Base-by-base conservation (phyloP, 176 grass and related monocot species). In the Oryza glumipatula region DNA sequence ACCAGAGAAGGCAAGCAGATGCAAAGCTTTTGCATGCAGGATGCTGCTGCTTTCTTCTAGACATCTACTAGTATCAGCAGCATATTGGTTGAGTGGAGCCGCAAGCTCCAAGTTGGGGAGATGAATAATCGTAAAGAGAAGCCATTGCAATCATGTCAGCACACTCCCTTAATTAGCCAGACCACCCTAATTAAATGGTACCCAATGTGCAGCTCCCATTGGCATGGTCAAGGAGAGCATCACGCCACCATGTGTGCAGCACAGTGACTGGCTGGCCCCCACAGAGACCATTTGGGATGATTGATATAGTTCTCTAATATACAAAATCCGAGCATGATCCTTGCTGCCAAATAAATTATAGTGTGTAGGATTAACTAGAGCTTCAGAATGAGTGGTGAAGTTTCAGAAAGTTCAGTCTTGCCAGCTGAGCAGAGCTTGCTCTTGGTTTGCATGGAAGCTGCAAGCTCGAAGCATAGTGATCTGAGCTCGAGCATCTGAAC, bases 161-260 rank as follows among this genome's bases (percentile, higher is more conserved):
- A 41, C 79, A 5, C 21, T 2, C 36, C 22, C 6, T 43, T 68
- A 58, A 48, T n/a, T 39, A 30, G 14, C 71, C 19, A 19, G 1
- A 16, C 43, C 17, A 33, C 44, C 49, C 32, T 51, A n/a, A 80
- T 17, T 17, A n/a, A 22, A 68, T 68, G 24, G 0, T 0, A 47
- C 12, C 28, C 78, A 80, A 65, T 80, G 26, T 70, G 24, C 49
- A 76, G 12, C n/a, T 78, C 23, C 15, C 74, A n/a, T 45, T 36
- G 35, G 38, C 38, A 14, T 9, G 87, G 76, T 80, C 82, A 89
- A 75, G 46, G 76, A 33, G 58, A 76, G 61, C 76, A 84, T 84
- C 76, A 89, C 70, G 38, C 36, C 6, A 17, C 19, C 87, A 84
- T 68, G 82, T 87, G 70, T 67, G 69, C 11, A 35, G 17, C 79